phyloP scores from a whole-genome alignment of 441 rosid species.

The California macrophylla region DNA sequence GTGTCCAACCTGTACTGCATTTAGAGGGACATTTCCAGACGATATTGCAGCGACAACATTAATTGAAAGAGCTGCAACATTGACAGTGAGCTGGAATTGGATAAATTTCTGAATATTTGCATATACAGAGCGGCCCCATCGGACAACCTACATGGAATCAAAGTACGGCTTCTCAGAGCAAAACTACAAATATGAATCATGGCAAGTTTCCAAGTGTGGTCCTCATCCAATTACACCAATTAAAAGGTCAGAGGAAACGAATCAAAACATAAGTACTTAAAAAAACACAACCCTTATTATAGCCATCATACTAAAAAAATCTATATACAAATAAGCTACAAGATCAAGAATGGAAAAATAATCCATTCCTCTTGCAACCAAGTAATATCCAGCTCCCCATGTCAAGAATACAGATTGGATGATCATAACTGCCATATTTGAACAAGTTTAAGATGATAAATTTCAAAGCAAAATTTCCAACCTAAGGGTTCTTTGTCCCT shows the following conservation, averaged over 20 bases:
- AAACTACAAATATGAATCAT: slow-evolving; percentile 6
- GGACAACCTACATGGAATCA: slow-evolving; percentile 52
- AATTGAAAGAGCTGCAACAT: slow-evolving; percentile 86
- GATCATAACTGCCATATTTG: not conserved
- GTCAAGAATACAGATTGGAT: not conserved
- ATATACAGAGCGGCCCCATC: slow-evolving; percentile 97
- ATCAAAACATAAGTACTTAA: not conserved
- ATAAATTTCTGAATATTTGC: slow-evolving; percentile 97
- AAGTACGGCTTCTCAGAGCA: slow-evolving; percentile 1
- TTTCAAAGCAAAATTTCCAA: not conserved
- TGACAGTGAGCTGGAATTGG: slow-evolving; percentile 97
- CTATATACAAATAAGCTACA: not conserved
- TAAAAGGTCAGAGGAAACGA: not conserved
- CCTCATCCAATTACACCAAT: not conserved
- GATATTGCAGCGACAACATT: slow-evolving; percentile 90
- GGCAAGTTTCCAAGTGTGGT: not conserved
- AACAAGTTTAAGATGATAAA: not conserved
- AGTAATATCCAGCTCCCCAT: not conserved
- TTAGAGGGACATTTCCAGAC: slow-evolving; percentile 85
- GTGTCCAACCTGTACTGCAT: slow-evolving; percentile 82
- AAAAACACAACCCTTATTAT: not conserved
- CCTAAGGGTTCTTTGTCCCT: not conserved
- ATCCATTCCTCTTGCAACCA: not conserved
- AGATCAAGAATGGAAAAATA: not conserved
- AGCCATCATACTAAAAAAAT: not conserved